Evolutionary conservation across 257 asterid genomes (phyloP).

Genomic region (Solanum sitiens): DNA sequence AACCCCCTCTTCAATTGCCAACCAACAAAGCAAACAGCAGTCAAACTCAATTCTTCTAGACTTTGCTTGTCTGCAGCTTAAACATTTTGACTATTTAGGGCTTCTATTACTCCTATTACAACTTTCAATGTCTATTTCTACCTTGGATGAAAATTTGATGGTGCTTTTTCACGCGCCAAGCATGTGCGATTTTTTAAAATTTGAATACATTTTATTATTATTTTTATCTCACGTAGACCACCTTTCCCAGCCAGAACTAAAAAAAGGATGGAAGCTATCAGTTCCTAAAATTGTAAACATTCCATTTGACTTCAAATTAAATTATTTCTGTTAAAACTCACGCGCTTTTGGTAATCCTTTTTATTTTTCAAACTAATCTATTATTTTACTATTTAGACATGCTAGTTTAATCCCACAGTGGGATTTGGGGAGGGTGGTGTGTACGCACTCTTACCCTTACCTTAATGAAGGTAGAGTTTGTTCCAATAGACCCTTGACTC

Average conservation of each 20-base stretch:
- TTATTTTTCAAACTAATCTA: background rate
- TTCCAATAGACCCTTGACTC: background rate
- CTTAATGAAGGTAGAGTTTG: background rate
- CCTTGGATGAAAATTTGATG: background rate
- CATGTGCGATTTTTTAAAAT: background rate
- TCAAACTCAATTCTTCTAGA: background rate
- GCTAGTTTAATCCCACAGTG: background rate
- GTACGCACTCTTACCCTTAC: background rate
- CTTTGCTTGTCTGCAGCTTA: background rate
- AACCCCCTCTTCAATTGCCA: background rate
- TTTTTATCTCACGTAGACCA: background rate
- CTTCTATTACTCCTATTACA: background rate
- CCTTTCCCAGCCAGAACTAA: background rate
- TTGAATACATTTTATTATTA: background rate
- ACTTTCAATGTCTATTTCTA: background rate
- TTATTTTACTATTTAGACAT: background rate
- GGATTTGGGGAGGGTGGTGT: background rate
- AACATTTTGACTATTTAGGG: background rate
- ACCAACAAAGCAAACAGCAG: background rate
- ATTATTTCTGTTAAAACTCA: background rate
- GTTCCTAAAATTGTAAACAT: background rate
- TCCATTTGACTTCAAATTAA: background rate
- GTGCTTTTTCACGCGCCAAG: background rate
- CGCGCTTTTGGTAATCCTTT: background rate
- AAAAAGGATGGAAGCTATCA: background rate